Conservation (phyloP, 2,329 filamentous ascomycete genomes). For the Exophiala oligosperma region DNA sequence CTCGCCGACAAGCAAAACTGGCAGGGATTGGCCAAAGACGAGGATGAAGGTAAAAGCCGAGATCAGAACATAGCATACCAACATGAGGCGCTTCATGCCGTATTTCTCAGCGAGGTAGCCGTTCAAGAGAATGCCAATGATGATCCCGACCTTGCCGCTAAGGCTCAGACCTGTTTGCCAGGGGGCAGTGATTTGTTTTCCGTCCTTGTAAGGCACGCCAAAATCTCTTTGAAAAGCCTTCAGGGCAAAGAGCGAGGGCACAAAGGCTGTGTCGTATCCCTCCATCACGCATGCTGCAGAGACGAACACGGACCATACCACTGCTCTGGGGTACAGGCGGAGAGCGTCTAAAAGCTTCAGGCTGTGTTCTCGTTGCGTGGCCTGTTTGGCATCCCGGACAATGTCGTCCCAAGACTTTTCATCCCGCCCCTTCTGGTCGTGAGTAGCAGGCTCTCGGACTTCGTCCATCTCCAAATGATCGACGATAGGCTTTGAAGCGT, state of each 20-base stretch:
- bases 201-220: constrained; percentile 34
- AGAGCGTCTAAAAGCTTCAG: constrained; percentile 20
- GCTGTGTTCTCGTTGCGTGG: constrained; percentile 17
- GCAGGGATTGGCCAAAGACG: constrained; percentile 39
- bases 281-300: constrained; percentile 53
- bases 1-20: constrained; percentile 33
- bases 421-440: no score
- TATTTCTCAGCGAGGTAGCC: constrained; percentile 65
- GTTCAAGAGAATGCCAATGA: constrained; percentile 50
- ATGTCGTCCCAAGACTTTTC: no score
- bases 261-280: constrained; percentile 53
- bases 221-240: constrained; percentile 43
- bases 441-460: no score
- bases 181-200: constrained; percentile 47
- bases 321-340: constrained; percentile 28
- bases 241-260: constrained; percentile 52
- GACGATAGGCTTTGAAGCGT: no score
- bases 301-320: constrained; percentile 40
- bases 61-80: constrained; percentile 56
- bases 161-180: constrained; percentile 60
- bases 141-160: constrained; percentile 66
- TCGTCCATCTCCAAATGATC: no score
- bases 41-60: constrained; percentile 34
- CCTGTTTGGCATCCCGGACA: constrained; percentile 5
- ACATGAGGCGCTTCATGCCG: constrained; percentile 66